Conservation (phyloP, 805 yeast genomes). For the Teunomyces stri region DNA sequence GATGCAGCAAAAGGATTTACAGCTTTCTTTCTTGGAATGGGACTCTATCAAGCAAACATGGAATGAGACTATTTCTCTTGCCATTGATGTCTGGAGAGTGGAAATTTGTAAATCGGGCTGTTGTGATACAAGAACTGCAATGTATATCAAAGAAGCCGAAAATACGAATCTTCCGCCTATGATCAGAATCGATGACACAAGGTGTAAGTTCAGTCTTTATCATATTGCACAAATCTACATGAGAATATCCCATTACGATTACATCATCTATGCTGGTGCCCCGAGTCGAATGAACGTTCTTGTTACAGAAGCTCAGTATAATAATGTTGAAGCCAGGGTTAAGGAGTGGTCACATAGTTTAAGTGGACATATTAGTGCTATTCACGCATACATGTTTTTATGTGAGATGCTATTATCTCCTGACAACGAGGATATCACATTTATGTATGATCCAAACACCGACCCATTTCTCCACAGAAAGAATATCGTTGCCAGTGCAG, state of each 20-base stretch:
- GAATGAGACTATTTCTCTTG: constrained; percentile 25
- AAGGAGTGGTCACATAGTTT: constrained; percentile 8
- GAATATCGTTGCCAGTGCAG: constrained; percentile 40
- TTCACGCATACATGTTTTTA: constrained; percentile 60
- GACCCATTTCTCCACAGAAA: constrained; percentile 45
- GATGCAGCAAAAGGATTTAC: constrained; percentile 20
- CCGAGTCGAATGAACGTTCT: constrained; percentile 24
- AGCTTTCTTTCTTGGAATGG: constrained; percentile 24
- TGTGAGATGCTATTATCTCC: constrained; percentile 62
- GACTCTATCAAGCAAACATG: constrained; percentile 23
- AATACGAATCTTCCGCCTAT: constrained; percentile 15
- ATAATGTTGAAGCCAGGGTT: constrained; percentile 9
- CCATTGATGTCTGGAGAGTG: constrained; percentile 29
- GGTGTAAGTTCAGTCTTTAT: constrained; percentile 25
- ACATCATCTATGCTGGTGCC: constrained; percentile 29
- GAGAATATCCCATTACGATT: constrained; percentile 30
- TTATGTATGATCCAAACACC: constrained; percentile 48
- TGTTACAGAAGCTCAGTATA: constrained; percentile 6
- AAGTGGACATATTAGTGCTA: constrained; percentile 30
- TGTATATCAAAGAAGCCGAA: constrained; percentile 10
- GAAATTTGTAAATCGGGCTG: constrained; percentile 20
- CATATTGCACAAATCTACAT: constrained; percentile 27
- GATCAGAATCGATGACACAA: constrained; percentile 18
- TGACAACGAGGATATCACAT: constrained; percentile 45
- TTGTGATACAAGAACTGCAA: constrained; percentile 15